phyloP scores from a whole-genome alignment of 345 rosid species.

The Eucalyptus brandiana region DNA sequence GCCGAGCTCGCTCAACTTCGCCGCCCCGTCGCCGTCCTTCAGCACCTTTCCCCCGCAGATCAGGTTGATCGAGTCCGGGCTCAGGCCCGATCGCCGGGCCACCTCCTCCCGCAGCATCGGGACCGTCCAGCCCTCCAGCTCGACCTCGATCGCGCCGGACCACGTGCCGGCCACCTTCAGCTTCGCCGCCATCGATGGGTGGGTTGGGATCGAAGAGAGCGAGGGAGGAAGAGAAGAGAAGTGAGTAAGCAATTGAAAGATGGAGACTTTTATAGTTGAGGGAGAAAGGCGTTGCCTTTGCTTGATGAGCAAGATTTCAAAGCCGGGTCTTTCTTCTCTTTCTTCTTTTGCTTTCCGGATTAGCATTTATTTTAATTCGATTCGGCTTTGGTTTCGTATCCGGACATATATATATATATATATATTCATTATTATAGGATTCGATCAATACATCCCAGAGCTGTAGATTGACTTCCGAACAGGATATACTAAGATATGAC shows the following conservation, averaged over 20 bases:
- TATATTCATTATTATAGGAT: neutral
- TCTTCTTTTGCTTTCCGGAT: neutral
- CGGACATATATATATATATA: neutral
- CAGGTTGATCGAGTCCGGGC: conserved; percentile 50
- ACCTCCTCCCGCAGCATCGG: conserved; percentile 68
- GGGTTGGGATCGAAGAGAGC: neutral
- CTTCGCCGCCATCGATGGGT: conserved; percentile 45
- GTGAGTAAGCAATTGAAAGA: neutral
- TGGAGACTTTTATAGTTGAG: neutral
- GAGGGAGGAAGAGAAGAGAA: neutral
- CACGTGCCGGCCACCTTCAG: conserved; percentile 86
- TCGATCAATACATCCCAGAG: neutral
- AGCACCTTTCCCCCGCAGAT: conserved; percentile 73
- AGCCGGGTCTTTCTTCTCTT: neutral
- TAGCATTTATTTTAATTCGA: neutral
- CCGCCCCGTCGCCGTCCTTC: conserved; percentile 42
- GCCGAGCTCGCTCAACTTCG: conserved; percentile 46
- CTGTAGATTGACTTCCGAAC: neutral
- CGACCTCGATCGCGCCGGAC: conserved; percentile 72
- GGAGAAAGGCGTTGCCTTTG: neutral
- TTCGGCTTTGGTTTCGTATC: neutral
- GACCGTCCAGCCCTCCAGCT: conserved; percentile 72
- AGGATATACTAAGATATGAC: neutral
- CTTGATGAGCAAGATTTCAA: neutral
- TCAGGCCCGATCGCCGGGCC: conserved; percentile 45